These are phyloP conservation scores for Infundibulicybe gibba DNA, from an alignment of 768 basidiomycete genomes.

Conservation along the genomic window DNA sequence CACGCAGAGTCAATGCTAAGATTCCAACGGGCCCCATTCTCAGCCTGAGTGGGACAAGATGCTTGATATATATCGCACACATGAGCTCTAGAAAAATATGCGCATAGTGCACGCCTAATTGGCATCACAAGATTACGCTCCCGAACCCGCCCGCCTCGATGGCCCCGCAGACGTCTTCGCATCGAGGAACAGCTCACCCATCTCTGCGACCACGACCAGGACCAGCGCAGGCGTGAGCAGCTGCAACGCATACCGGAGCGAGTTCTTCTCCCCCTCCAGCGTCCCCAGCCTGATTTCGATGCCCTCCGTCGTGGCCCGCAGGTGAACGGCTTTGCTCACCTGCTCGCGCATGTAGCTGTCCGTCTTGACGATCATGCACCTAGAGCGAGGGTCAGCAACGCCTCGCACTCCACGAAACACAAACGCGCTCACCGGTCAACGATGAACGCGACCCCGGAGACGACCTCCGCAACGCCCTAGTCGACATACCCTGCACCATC, in stretches of 20 bases:
- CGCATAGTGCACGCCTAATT: too few species aligned
- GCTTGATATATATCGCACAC: too few species aligned
- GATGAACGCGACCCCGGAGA: conserved; percentile 97
- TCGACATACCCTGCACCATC: conserved; percentile 97
- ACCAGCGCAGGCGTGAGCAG: conserved; percentile 90
- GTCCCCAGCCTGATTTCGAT: conserved; percentile 73
- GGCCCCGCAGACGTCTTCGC: conserved; percentile 76
- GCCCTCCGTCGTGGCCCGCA: conserved; percentile 86
- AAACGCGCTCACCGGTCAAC: conserved; percentile 81
- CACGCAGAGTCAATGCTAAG: too few species aligned
- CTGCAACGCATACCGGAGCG: conserved; percentile 88
- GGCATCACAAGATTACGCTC: conserved; percentile 21
- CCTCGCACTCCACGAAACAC: background rate
- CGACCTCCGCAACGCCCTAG: conserved; percentile 96
- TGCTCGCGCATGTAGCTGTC: conserved; percentile 79
- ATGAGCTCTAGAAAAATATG: too few species aligned
- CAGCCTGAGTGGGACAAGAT: too few species aligned
- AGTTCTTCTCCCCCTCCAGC: conserved; percentile 76
- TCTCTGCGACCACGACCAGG: conserved; percentile 76
- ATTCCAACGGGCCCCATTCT: too few species aligned
- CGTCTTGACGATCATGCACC: conserved; percentile 95
- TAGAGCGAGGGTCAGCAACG: conserved; percentile 24
- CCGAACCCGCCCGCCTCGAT: conserved; percentile 39
- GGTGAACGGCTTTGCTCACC: conserved; percentile 80
- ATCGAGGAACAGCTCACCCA: conserved; percentile 93